Evolutionary conservation across 2,329 filamentous ascomycete species (phyloP), one percentile per base, ranked within the genome.

Genomic region (Exophiala aquamarina): DNA sequence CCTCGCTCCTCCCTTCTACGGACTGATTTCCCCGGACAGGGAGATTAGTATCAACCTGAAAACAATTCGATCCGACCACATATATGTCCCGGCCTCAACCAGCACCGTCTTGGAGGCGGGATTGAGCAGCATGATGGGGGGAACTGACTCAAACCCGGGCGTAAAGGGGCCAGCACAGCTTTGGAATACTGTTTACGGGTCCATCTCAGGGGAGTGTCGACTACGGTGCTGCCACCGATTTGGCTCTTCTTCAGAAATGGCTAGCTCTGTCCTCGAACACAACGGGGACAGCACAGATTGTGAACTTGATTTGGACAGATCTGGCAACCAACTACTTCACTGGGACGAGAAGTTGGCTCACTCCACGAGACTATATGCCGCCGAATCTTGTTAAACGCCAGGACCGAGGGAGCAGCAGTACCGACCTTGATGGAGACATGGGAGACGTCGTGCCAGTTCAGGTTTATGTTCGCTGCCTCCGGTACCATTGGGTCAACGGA

Each of bases 261-360:
- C 67, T 70, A 44, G 45, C 64, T 2, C 58, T 72, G 1, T 66
- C 66, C 1, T 29, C 39, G 1, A 60, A 56, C 2, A 41, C 65
- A 0, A 46, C 44, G 0, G 58, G 54, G 0, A 62, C 66, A 0
- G 61, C 63, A 0, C 52, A 60, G 5, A 72, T 74, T 7, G 54
- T 72, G 6, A 70, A 73, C 49, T 58, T 73, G 1, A 63, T 76
- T 7, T 75, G 68, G 66, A 74, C 71, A 0, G 72, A 76, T 46
- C 43, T 70, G 4, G 63, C 66, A 1, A 65, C 72, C 1, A 71
- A 69, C 15, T 58, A 67, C 1, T 66, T 74, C 0, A 61, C 73
- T 0, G 71, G 73, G 4, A 73, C 69, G 1, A 53, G 42, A 36
- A 44, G 40, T 32, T 44, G 47, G 47, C 39, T 47, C 14, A 41